Base-by-base conservation (phyloP, 805 yeast species). In the Maudiozyma turicensis region DNA sequence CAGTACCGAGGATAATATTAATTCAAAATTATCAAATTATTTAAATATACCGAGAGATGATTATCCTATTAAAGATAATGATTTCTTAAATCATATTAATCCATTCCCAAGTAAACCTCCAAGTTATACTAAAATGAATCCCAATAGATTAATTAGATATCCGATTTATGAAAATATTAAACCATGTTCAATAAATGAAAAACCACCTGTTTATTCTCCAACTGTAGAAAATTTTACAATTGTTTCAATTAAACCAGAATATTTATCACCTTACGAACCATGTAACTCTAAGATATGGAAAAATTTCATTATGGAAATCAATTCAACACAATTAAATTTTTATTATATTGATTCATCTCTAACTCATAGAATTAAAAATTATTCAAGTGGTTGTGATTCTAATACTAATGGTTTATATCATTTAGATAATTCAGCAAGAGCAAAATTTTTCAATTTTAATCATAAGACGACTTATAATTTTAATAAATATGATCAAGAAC, bases 311-410 rank as follows among this genome's bases (percentile, higher is more conserved):
- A 72, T 87, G 64, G 95, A 85, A 59, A 70, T 90, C 46, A 88
- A 90, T 70, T 86, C 91, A 15, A 90, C 97, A 1, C 95, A 87
- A 67, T 68, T 90, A 35, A 85, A 85, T 64, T 69, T 90, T 48
- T 86, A 84, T 63, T 58, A 65, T 14, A 69, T 72, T 11, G 77
- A 72, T 37, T 54, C 65, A 5, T 56, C 64, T 1, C 50, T 66
- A 42, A 59, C 68, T 6, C 52, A 60, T 14, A 54, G 54, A 30
- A 65, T 67, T 32, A 61, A 58, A 43, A 60, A 64, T 51, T 63
- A 58, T 40, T 48, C 58, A 26, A 57, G 58, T 50, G 62, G 66
- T 30, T 30, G n/a, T 11, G 58, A 54, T 9, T 20, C 29, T 11
- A 48, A 44, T 30, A 43, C 43, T 7, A 37, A 13, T 37, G 14